Percentiles rank a stretch among this genome's conserved stretches.
Evolutionary conservation across 306 rosid genomes (phyloP).

Genomic region (Astragalus membranaceus): DNA sequence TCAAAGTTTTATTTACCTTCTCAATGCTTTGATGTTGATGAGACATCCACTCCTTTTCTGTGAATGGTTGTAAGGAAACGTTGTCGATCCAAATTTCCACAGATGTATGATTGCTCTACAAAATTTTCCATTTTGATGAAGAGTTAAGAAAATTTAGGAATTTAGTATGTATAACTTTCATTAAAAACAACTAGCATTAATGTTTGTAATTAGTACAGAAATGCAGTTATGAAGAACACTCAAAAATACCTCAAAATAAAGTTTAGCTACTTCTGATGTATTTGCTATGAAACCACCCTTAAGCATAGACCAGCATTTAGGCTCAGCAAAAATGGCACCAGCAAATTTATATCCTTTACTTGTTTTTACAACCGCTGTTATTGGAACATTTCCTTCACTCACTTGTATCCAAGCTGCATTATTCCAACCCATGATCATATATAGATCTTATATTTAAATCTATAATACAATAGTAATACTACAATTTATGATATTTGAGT

Average conservation of each 20-base stretch:
- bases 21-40: conserved; percentile 49
- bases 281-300: conserved; percentile 63
- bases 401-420: conserved; percentile 58
- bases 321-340: conserved; percentile 42
- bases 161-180: not conserved
- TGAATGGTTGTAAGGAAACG: conserved; percentile 66
- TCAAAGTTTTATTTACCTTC: conserved; percentile 25
- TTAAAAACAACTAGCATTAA: not conserved
- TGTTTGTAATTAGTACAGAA: not conserved
- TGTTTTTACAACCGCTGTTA: conserved; percentile 51
- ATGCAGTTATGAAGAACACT: not conserved
- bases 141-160: not conserved
- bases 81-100: conserved; percentile 63
- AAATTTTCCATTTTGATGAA: not conserved
- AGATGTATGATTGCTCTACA: conserved; percentile 42
- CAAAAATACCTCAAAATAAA: conserved; percentile 56
- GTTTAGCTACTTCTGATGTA: conserved; percentile 44
- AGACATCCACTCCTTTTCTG: conserved; percentile 47
- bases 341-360: conserved; percentile 22
- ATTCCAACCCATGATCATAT: not conserved
- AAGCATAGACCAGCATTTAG: conserved; percentile 79
- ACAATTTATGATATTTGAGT: not conserved
- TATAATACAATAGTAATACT: not conserved
- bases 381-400: conserved; percentile 27
- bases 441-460: not conserved